Evolutionary conservation across 2,329 filamentous ascomycete species (phyloP).

Genomic region (Colletotrichum horii): DNA sequence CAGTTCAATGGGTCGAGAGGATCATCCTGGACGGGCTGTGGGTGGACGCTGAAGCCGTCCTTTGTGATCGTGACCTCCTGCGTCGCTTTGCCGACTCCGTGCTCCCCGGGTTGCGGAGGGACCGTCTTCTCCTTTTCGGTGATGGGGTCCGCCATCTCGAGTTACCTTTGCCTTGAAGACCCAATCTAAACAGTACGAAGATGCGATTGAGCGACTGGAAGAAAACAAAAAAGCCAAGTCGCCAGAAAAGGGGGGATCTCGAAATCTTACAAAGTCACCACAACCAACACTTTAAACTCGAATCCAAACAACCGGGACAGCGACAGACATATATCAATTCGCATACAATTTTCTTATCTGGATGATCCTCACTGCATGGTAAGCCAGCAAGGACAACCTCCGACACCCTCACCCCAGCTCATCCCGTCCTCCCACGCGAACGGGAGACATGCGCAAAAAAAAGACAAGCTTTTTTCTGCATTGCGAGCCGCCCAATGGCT

Average conservation of each 20-base stretch:
- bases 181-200: background rate
- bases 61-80: slow-evolving; percentile 23
- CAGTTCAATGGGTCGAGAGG: slow-evolving; percentile 61
- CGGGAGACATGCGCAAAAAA: background rate
- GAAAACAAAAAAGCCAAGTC: background rate
- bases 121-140: slow-evolving; percentile 2
- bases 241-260: background rate
- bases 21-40: slow-evolving; percentile 39
- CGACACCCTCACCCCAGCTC: background rate
- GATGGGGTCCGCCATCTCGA: slow-evolving; percentile 8
- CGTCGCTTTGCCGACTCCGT: slow-evolving; percentile 5
- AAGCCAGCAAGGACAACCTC: background rate
- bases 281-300: background rate
- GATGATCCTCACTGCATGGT: background rate
- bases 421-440: background rate
- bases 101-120: background rate
- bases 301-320: background rate
- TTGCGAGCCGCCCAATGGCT: background rate
- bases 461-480: slow-evolving; percentile 7
- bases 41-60: slow-evolving; percentile 39
- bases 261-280: background rate
- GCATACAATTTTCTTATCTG: background rate
- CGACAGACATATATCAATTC: background rate
- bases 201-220: background rate
- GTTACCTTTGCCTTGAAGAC: background rate